Evolutionary conservation across 164 flowering plant species (phyloP).

Genomic region (Aristolochia fimbriata): DNA sequence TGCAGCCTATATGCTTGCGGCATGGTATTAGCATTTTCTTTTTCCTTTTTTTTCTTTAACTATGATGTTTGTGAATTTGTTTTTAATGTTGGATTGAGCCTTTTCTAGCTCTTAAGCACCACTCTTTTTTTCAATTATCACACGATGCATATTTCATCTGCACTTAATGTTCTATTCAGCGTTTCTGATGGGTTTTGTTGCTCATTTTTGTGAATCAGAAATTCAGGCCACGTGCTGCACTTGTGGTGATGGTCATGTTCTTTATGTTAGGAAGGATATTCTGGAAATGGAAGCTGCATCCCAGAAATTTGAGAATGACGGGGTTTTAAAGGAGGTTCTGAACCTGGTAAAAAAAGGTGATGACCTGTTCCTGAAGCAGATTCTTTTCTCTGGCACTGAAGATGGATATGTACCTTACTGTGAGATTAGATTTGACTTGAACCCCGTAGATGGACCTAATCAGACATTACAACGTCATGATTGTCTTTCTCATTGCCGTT

Average conservation of each 20-base stretch:
- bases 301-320: slow-evolving; percentile 64
- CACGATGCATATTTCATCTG: no score
- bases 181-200: no score
- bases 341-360: slow-evolving; percentile 18
- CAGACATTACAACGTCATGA: slow-evolving; percentile 12
- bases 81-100: no score
- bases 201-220: slow-evolving; percentile 27
- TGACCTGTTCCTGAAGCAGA: slow-evolving; percentile 25
- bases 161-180: no score
- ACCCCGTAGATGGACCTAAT: slow-evolving; percentile 6
- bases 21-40: slow-evolving; percentile 47
- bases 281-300: slow-evolving; percentile 75
- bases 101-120: no score
- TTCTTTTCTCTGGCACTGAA: slow-evolving; percentile 21
- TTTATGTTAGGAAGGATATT: slow-evolving; percentile 58
- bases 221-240: slow-evolving; percentile 29
- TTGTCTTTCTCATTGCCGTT: slow-evolving; percentile 5
- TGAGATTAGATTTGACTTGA: slow-evolving; percentile 31
- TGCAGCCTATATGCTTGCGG: slow-evolving; percentile 79
- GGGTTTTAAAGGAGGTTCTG: slow-evolving; percentile 34
- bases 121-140: no score
- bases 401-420: slow-evolving; percentile 68
- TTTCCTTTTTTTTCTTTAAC: neutral
- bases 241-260: slow-evolving; percentile 45
- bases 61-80: no score